Percentiles rank a stretch among this genome's conserved stretches.
phyloP scores from a whole-genome alignment of 441 rosid species.

The Erodium texanum region DNA sequence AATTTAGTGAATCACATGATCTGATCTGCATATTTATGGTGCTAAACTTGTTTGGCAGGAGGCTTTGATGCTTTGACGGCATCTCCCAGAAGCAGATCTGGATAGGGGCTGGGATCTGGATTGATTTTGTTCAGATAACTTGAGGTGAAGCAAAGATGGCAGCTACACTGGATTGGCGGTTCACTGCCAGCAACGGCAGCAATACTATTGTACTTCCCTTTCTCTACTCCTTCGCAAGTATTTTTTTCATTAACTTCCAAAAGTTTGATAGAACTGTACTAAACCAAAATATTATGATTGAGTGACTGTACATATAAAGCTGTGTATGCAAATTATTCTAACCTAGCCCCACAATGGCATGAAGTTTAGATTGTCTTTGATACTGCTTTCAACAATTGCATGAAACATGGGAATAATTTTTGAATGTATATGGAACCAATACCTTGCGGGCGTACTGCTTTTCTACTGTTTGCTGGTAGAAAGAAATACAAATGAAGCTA shows the following conservation, averaged over 20 bases:
- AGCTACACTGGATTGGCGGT: conserved; percentile 82
- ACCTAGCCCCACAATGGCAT: background rate
- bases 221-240: background rate
- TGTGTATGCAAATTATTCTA: too few species aligned
- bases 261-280: background rate
- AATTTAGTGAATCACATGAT: conserved; percentile 1
- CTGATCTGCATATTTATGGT: conserved; percentile 29
- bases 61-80: conserved; percentile 56
- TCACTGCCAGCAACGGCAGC: conserved; percentile 63
- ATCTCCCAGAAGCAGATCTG: conserved; percentile 48
- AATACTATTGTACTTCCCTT: conserved; percentile 47
- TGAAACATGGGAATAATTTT: background rate
- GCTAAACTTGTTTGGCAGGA: conserved; percentile 28
- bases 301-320: background rate
- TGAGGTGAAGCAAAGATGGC: conserved; percentile 47
- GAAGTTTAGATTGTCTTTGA: background rate
- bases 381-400: background rate
- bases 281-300: background rate
- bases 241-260: conserved; percentile 5
- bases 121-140: conserved; percentile 26
- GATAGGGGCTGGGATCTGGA: conserved; percentile 32
- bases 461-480: too few species aligned
- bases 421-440: too few species aligned
- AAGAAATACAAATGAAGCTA: too few species aligned
- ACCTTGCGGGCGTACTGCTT: too few species aligned